These are phyloP conservation scores for Venustampulla echinocandica DNA, from an alignment of 495 filamentous ascomycete genomes.

Conservation along the genomic window DNA sequence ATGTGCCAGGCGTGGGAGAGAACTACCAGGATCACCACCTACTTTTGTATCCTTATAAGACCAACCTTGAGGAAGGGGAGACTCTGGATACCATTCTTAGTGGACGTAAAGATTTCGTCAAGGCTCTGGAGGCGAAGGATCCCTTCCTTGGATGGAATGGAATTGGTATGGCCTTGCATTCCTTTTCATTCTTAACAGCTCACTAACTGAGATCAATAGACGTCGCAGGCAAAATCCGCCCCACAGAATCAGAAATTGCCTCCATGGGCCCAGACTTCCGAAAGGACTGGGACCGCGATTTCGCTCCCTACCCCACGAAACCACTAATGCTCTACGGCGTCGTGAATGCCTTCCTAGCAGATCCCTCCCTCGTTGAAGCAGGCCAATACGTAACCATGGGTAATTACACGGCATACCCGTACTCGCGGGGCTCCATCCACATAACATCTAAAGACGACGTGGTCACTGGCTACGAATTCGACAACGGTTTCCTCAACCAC, in stretches of 20 bases:
- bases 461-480: slow-evolving; percentile 29
- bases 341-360: slow-evolving; percentile 33
- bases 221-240: slow-evolving; percentile 33
- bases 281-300: slow-evolving; percentile 37
- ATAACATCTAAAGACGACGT: slow-evolving; percentile 37
- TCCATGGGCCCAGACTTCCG: slow-evolving; percentile 34
- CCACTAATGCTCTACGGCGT: slow-evolving; percentile 31
- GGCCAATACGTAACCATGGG: slow-evolving; percentile 34
- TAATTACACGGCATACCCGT: slow-evolving; percentile 38
- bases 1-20: slow-evolving; percentile 70
- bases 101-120: slow-evolving; percentile 25
- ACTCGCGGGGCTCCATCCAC: slow-evolving; percentile 51
- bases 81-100: slow-evolving; percentile 23
- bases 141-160: slow-evolving; percentile 30
- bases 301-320: slow-evolving; percentile 28
- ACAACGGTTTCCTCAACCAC: slow-evolving; percentile 36
- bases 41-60: slow-evolving; percentile 23
- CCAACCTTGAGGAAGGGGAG: slow-evolving; percentile 15
- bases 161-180: slow-evolving; percentile 26
- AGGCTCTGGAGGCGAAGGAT: slow-evolving; percentile 22
- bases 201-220: slow-evolving; percentile 27
- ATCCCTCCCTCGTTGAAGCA: slow-evolving; percentile 31
- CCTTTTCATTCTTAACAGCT: background rate
- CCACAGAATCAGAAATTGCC: slow-evolving; percentile 31
- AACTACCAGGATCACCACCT: slow-evolving; percentile 43